Percentiles rank a stretch among this genome's conserved stretches.
Conservation (phyloP, 2,329 filamentous ascomycete genomes). For the Metarhizium rileyi region DNA sequence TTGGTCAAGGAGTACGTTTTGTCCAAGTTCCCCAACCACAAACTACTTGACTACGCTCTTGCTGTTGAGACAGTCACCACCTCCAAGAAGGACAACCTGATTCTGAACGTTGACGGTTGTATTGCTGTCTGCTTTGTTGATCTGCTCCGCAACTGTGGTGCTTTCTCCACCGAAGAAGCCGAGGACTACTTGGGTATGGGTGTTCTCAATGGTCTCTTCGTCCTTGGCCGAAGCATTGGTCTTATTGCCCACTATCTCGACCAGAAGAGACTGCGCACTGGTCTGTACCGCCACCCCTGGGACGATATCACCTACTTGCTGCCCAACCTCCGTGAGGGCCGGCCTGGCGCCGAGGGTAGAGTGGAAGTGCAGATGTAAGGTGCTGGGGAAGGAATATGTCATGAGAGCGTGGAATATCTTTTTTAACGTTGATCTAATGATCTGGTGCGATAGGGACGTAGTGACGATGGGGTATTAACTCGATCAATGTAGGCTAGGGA, state of each 20-base stretch:
- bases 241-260: slow-evolving; percentile 99
- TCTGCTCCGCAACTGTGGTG: slow-evolving; percentile 92
- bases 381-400: slow-evolving; percentile 4
- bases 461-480: slow-evolving; percentile 5
- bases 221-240: slow-evolving; percentile 93
- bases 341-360: slow-evolving; percentile 69
- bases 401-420: slow-evolving; percentile 19
- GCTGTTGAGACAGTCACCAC: slow-evolving; percentile 97
- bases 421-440: slow-evolving; percentile 23
- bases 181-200: slow-evolving; percentile 99
- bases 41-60: slow-evolving; percentile 97
- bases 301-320: slow-evolving; percentile 96
- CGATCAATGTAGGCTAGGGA: slow-evolving; percentile 26
- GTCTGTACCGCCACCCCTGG: slow-evolving; percentile 98
- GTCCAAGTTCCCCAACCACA: slow-evolving; percentile 94
- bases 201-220: slow-evolving; percentile 98
- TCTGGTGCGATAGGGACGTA: slow-evolving; percentile 15
- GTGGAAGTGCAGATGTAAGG: slow-evolving; percentile 75
- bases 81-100: slow-evolving; percentile 99
- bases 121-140: slow-evolving; percentile 99
- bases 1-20: slow-evolving; percentile 98
- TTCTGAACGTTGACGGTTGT: slow-evolving; percentile 97
- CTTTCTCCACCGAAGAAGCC: slow-evolving; percentile 90
- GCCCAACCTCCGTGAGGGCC: slow-evolving; percentile 63
- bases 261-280: slow-evolving; percentile 98